phyloP scores from a whole-genome alignment of 108 stramenopile genomes.

The Phaeodactylum tricornutum region DNA sequence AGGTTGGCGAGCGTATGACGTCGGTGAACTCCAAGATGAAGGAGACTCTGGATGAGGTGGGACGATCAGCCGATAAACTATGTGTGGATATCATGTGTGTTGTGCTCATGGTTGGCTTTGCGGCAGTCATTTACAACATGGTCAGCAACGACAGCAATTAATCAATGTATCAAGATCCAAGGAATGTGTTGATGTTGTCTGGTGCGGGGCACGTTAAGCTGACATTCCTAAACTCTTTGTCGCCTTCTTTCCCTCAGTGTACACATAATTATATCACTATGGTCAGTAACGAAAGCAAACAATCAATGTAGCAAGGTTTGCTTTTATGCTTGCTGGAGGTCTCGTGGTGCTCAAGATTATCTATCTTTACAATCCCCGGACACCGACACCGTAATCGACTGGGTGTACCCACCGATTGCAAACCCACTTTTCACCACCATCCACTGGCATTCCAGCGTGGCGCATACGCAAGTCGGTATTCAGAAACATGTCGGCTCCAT shows the following conservation, averaged over 20 bases:
- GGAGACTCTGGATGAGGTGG: constrained; percentile 79
- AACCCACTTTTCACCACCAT: constrained; percentile 30
- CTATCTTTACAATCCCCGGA: constrained; percentile 21
- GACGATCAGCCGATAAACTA: constrained; percentile 78
- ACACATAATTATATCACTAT: no score
- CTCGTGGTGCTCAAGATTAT: no score
- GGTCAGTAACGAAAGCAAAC: no score
- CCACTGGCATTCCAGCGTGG: constrained; percentile 28
- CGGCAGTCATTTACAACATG: constrained; percentile 62
- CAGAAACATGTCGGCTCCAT: constrained; percentile 20
- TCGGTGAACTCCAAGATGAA: constrained; percentile 86
- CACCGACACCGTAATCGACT: constrained; percentile 20
- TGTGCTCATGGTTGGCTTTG: constrained; percentile 65
- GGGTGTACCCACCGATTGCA: constrained; percentile 39
- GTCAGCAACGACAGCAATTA: not conserved
- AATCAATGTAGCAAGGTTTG: no score
- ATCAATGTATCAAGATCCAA: no score
- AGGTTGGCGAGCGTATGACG: constrained; percentile 60
- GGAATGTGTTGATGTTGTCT: no score
- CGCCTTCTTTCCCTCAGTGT: no score
- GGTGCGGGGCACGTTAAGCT: no score
- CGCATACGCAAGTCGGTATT: constrained; percentile 22
- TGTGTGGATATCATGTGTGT: constrained; percentile 96
- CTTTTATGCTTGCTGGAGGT: no score
- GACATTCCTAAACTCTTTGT: no score